phyloP scores from a whole-genome alignment of 768 basidiomycete species.

The Porphyrellus cyaneotinctus region DNA sequence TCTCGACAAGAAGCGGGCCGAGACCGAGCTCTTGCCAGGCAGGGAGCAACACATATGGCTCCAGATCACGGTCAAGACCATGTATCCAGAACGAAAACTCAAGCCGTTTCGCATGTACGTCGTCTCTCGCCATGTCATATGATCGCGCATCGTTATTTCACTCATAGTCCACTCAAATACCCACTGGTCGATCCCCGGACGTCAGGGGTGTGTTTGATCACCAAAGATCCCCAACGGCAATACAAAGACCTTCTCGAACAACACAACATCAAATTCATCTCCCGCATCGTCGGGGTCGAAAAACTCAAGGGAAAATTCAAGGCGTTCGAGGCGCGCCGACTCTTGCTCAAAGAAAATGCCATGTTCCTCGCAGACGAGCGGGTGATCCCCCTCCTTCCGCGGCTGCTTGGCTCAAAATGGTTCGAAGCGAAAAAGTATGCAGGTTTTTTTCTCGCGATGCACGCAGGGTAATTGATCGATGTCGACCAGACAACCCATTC shows the following conservation, averaged over 20 bases:
- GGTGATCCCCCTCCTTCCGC: constrained; percentile 81
- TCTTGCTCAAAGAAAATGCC: constrained; percentile 83
- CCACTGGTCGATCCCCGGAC: constrained; percentile 81
- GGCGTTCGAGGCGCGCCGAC: constrained; percentile 75
- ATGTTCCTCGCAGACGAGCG: constrained; percentile 93
- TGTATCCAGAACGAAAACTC: constrained; percentile 66
- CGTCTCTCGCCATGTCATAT: neutral
- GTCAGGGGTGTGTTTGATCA: constrained; percentile 82
- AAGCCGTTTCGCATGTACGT: constrained; percentile 86
- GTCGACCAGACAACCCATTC: constrained; percentile 79
- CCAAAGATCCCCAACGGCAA: constrained; percentile 91
- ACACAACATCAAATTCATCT: constrained; percentile 83
- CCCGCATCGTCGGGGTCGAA: constrained; percentile 81
- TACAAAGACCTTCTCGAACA: constrained; percentile 90
- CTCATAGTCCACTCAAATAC: constrained; percentile 61
- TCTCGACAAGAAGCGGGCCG: constrained; percentile 58
- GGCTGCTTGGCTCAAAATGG: constrained; percentile 83
- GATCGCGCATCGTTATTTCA: neutral
- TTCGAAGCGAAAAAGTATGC: constrained; percentile 94
- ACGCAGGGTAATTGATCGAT: neutral
- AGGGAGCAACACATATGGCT: constrained; percentile 90
- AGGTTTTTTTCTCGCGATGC: neutral
- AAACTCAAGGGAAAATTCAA: constrained; percentile 96
- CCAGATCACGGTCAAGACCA: constrained; percentile 80
- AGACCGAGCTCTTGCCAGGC: constrained; percentile 68